Percentiles rank a stretch among this genome's conserved stretches.
These are phyloP conservation scores for Podospora pseudoanserina DNA, from an alignment of 495 filamentous ascomycete species.

Conservation along the genomic window DNA sequence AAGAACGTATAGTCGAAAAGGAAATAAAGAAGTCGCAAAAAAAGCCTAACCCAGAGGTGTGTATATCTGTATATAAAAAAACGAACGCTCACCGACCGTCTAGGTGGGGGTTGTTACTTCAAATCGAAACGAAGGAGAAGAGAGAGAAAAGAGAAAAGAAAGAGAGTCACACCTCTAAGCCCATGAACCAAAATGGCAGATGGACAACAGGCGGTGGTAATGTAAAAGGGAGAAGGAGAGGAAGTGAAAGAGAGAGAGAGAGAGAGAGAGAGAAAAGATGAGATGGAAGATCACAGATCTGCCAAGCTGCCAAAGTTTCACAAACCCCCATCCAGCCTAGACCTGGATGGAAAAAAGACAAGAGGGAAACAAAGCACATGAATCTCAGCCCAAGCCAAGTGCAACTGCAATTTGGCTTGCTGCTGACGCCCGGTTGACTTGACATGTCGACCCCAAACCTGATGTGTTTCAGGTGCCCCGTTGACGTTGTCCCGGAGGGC, in stretches of 20 bases:
- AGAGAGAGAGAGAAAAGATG: neutral
- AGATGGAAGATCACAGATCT: slow-evolving; percentile 1
- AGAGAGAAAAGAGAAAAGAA: neutral
- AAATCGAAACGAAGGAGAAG: neutral
- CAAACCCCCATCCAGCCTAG: neutral
- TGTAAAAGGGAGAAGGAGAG: slow-evolving; percentile 1
- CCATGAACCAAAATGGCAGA: neutral
- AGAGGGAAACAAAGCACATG: neutral
- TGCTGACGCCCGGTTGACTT: neutral
- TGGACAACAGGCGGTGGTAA: slow-evolving; percentile 6
- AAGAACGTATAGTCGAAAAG: neutral
- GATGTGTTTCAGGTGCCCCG: neutral
- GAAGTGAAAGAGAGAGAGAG: neutral
- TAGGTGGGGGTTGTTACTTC: neutral
- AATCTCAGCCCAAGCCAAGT: neutral
- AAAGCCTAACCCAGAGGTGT: neutral
- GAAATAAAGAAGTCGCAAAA: neutral
- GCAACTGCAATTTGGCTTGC: slow-evolving; percentile 10
- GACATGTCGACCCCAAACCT: neutral
- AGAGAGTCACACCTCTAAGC: neutral
- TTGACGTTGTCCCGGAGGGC: neutral
- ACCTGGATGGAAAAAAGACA: neutral
- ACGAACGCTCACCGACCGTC: slow-evolving; percentile 1
- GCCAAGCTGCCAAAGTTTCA: neutral
- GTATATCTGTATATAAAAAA: neutral